Base-by-base conservation (phyloP, 2,329 filamentous ascomycete genomes). In the Aspergillus sclerotialis region DNA sequence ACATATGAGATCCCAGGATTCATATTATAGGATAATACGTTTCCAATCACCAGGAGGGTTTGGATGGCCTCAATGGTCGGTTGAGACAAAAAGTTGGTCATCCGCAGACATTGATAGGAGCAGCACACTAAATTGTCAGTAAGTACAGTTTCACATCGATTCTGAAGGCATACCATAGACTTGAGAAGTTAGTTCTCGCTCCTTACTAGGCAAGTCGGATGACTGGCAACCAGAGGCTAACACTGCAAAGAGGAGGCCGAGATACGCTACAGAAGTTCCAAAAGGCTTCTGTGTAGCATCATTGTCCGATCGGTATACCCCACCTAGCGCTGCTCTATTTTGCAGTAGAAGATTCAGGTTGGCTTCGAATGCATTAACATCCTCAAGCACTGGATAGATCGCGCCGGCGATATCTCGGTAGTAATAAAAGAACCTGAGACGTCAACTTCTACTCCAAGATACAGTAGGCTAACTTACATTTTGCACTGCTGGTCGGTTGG, bases 1-100 rank as follows among this genome's bases (percentile, higher is more conserved):
- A 76, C 73, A 64, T 78, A 80, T 4, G 76, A 73, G 12, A 78
- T 76, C 2, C 76, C 76, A 7, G 76, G 76, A 39, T 80, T 80
- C 73, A 77, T 77, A 43, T 76, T 77, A 49, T 77, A 76, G 1
- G 73, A 75, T 18, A 77, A 63, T 15, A 76, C 76, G 45, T 79
- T 78, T 31, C 75, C 73, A 18, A 80, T 75, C 9, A 80, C 73
- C 3, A 80, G 56, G 14, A 80, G 63, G 0, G 75, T 76, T 49
- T 80, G 75, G 24, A 80, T 77, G 27, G 71, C 76, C 41, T 79
- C 74, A 23, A 79, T 59, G 4, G 70, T 75, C 17, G 76, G 72
- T 38, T 77, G 72, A 0, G 76, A 79, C 6, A 80, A 51, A 50
- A 79, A 80, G 43, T 80, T 80, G 15, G 73, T 76, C 56, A 78